phyloP scores from a whole-genome alignment of 768 basidiomycete species.

The Rhodotorula taiwanensis region DNA sequence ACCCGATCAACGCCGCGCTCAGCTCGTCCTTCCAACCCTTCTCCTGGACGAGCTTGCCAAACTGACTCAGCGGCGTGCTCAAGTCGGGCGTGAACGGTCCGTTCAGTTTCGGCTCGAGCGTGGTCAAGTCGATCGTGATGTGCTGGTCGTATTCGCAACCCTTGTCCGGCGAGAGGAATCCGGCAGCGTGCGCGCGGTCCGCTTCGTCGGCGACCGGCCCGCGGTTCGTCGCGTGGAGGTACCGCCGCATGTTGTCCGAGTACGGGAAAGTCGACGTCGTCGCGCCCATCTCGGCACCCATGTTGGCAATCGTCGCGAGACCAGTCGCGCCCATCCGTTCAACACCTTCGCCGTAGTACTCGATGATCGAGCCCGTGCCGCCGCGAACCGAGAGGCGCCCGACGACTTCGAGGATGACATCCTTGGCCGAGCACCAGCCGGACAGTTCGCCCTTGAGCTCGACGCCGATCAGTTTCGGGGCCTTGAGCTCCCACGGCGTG shows the following conservation, averaged over 20 bases:
- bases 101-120: constrained; percentile 51
- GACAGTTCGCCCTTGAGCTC: constrained; percentile 77
- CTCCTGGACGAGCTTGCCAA: constrained; percentile 67
- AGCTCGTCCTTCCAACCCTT: constrained; percentile 92
- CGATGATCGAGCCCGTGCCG: constrained; percentile 89
- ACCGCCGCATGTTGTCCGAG: constrained; percentile 77
- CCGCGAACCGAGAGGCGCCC: constrained; percentile 91
- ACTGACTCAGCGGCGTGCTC: constrained; percentile 85
- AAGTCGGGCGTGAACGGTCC: constrained; percentile 97
- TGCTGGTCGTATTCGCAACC: constrained; percentile 90
- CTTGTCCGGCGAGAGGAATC: constrained; percentile 75
- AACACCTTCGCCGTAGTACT: constrained; percentile 94
- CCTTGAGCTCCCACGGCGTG: constrained; percentile 93
- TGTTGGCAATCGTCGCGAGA: constrained; percentile 89
- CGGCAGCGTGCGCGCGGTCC: constrained; percentile 67
- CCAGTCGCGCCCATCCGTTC: constrained; percentile 85
- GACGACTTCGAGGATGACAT: constrained; percentile 87
- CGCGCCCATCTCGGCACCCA: constrained; percentile 99
- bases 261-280: constrained; percentile 98
- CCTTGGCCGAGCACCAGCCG: constrained; percentile 93
- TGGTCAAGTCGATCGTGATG: constrained; percentile 60
- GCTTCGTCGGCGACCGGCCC: constrained; percentile 78
- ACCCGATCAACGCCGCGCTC: constrained; percentile 86
- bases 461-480: constrained; percentile 56
- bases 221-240: constrained; percentile 83